Evolutionary conservation across 2,329 filamentous ascomycete species (phyloP).

Genomic region (Epichloe brachyelytri): DNA sequence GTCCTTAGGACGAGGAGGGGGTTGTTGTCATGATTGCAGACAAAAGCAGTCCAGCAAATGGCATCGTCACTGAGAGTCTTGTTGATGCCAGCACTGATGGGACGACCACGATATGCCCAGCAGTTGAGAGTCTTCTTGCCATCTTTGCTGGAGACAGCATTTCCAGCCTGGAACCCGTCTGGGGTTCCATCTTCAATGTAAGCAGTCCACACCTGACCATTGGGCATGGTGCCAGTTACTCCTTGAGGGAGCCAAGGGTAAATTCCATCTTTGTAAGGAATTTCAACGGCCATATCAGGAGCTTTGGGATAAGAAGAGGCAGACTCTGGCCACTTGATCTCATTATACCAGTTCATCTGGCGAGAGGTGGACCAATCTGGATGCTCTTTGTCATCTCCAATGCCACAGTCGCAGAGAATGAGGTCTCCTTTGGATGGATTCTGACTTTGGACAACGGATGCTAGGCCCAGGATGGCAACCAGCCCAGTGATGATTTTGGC

Average conservation of each 20-base stretch:
- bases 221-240: conserved; percentile 24
- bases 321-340: conserved; percentile 23
- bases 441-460: conserved; percentile 12
- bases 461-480: conserved; percentile 12
- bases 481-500: conserved; percentile 12
- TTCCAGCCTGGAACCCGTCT: conserved; percentile 27
- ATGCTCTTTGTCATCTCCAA: conserved; percentile 27
- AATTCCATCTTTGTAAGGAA: conserved; percentile 24
- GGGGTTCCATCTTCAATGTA: conserved; percentile 29
- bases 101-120: conserved; percentile 29
- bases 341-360: conserved; percentile 30
- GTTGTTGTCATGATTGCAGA: conserved; percentile 24
- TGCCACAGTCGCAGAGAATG: conserved; percentile 29
- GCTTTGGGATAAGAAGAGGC: conserved; percentile 22
- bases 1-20: conserved; percentile 22
- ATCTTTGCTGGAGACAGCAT: conserved; percentile 26
- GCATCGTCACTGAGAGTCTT: conserved; percentile 24
- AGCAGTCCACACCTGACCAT: conserved; percentile 27
- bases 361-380: conserved; percentile 29
- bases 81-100: conserved; percentile 25
- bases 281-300: conserved; percentile 25
- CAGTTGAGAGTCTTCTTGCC: conserved; percentile 26
- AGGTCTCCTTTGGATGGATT: conserved; percentile 23
- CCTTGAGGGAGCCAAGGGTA: conserved; percentile 27
- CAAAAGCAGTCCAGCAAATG: conserved; percentile 28